phyloP scores from a whole-genome alignment of 805 yeast genomes.

The Suhomyces faveliae region DNA sequence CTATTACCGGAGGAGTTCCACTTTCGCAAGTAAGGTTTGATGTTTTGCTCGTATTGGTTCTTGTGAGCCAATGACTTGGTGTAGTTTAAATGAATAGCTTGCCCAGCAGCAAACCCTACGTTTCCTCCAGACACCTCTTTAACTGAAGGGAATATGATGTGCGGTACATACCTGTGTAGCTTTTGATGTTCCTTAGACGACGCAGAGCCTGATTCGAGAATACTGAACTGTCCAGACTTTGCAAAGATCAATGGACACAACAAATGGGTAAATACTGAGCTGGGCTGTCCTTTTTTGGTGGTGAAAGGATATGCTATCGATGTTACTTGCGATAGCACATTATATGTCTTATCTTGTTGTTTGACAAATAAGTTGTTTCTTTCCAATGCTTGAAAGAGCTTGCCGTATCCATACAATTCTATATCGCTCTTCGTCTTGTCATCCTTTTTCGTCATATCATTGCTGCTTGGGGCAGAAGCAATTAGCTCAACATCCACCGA shows the following conservation, averaged over 20 bases:
- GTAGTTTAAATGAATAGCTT: slow-evolving; percentile 48
- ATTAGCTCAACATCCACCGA: slow-evolving; percentile 51
- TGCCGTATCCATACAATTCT: slow-evolving; percentile 50
- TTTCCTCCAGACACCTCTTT: slow-evolving; percentile 37
- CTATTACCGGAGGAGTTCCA: slow-evolving; percentile 35
- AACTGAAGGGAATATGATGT: slow-evolving; percentile 46
- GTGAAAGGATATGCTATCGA: slow-evolving; percentile 49
- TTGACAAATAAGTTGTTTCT: slow-evolving; percentile 29
- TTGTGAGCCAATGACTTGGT: slow-evolving; percentile 18
- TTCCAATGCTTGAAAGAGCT: slow-evolving; percentile 40
- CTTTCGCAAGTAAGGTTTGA: slow-evolving; percentile 42
- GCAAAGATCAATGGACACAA: slow-evolving; percentile 44
- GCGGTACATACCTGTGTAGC: slow-evolving; percentile 28
- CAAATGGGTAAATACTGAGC: slow-evolving; percentile 48
- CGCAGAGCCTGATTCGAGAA: slow-evolving; percentile 26
- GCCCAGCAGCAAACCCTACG: slow-evolving; percentile 50
- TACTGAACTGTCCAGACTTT: slow-evolving; percentile 20
- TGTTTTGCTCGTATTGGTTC: slow-evolving; percentile 39
- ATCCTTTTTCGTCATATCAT: slow-evolving; percentile 11
- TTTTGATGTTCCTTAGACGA: slow-evolving; percentile 21
- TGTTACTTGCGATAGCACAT: slow-evolving; percentile 46
- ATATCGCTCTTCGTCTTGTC: no score
- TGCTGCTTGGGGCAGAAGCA: slow-evolving; percentile 53
- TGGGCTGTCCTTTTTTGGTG: slow-evolving; percentile 20
- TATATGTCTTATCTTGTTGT: slow-evolving; percentile 14